A percentile compares a stretch with the other conserved stretches of the same genome.
These are phyloP conservation scores for Rhizomucor miehei DNA, from an alignment of 371 early-diverging fungal species.

Conservation along the genomic window DNA sequence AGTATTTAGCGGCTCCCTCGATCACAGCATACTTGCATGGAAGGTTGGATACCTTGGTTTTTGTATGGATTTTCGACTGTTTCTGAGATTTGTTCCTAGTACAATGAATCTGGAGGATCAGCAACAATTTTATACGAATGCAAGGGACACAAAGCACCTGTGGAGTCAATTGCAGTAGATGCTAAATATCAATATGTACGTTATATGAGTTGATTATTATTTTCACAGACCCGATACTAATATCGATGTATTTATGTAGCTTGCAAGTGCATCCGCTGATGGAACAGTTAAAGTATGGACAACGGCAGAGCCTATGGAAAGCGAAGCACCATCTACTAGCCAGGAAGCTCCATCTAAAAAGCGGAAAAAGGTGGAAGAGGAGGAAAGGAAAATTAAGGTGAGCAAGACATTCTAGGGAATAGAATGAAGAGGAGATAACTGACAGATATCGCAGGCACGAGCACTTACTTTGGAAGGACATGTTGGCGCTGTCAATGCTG, in stretches of 20 bases:
- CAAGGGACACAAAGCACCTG: constrained; percentile 72
- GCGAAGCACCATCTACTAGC: constrained; percentile 44
- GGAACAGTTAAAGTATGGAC: constrained; percentile 78
- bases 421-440: background rate
- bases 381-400: constrained; percentile 50
- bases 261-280: constrained; percentile 84
- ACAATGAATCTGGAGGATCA: background rate
- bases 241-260: constrained; percentile 45
- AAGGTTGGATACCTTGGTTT: constrained; percentile 14
- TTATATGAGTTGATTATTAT: background rate
- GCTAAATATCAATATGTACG: constrained; percentile 22
- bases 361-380: constrained; percentile 47
- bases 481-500: constrained; percentile 76
- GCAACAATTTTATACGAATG: constrained; percentile 60
- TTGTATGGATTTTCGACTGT: too few relatives aligned
- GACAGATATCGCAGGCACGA: constrained; percentile 27
- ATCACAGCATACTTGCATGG: constrained; percentile 50
- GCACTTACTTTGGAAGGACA: constrained; percentile 68
- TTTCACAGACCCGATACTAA: too few relatives aligned
- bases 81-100: constrained; percentile 1
- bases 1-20: constrained; percentile 45
- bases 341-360: constrained; percentile 49
- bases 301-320: constrained; percentile 50
- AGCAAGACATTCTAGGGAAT: background rate
- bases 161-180: constrained; percentile 60